Base-by-base conservation (phyloP, 352 stramenopile genomes). In the Phytophthora sojae region DNA sequence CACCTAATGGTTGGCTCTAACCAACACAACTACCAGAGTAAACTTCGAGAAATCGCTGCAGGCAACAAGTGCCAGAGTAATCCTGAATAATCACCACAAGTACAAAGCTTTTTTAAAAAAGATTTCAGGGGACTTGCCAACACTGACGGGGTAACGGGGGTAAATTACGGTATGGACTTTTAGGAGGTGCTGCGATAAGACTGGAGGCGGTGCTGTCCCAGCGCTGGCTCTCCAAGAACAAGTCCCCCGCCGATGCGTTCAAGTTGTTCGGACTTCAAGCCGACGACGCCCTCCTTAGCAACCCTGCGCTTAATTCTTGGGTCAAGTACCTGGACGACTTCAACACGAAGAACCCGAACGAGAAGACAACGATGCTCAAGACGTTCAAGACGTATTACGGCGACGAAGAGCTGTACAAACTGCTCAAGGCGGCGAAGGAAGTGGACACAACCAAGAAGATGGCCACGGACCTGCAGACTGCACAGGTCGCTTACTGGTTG, bases 311-410 rank as follows among this genome's bases (percentile, higher is more conserved):
- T 2, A 39, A 23, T 4, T 8, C 9, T 14, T 65, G 49, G 55
- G 7, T 55, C 25, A 56, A 55, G 14, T 71, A 66, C 7, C 6
- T 65, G 26, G 17, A 61, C n/a, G 29, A 1, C 15, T 66, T 55
- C 25, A 64, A 59, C 17, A 1, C 8, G 4, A 71, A 21, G 14
- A 55, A 51, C 15, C 25, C 35, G 0, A 12, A 49, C 9, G 23
- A 26, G 25, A 55, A 71, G 37, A 51, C n/a, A 3, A 65, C 54
- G 29, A 23, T 56, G 29, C 47, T 66, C 19, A 6, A 66, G 15
- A 58, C 8, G 2, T 23, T 71, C 8, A 60, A n/a, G 2, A 26
- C 12, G 1, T 7, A n/a, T 9, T 55, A 57, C 11, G 45, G 30
- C 5, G 63, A 70, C 14, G 5, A 47, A 52, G 8, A 1, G 1